Evolutionary conservation across 192 early-diverging fungal genomes (phyloP).

Genomic region (Umbelopsis sp.): DNA sequence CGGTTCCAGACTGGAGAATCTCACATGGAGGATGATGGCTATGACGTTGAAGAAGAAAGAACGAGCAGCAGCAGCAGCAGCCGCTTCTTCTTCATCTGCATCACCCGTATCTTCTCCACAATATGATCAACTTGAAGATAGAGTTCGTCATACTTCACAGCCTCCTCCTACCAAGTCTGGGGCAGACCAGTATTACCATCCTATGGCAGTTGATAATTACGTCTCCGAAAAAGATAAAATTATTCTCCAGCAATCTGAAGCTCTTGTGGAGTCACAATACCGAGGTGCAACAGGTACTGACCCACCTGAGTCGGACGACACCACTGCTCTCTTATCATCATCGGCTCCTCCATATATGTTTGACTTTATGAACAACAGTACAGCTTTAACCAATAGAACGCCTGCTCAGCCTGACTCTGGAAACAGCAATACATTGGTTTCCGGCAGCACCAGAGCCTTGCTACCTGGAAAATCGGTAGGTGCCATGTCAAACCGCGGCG

Average conservation of each 20-base stretch:
- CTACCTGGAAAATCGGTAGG: neutral
- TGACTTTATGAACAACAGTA: slow-evolving; percentile 23
- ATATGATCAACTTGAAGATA: neutral
- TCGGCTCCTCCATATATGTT: slow-evolving; percentile 38
- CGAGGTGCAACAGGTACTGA: slow-evolving; percentile 7
- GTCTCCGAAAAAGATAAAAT: neutral
- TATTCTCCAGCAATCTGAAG: neutral
- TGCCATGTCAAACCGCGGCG: slow-evolving; percentile 13
- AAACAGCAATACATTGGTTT: slow-evolving; percentile 23
- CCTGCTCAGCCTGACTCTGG: neutral
- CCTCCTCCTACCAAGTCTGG: neutral
- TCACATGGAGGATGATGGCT: slow-evolving; percentile 85
- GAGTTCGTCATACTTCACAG: slow-evolving; percentile 11
- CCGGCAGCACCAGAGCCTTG: slow-evolving; percentile 26
- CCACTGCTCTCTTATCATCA: slow-evolving; percentile 28
- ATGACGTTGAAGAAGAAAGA: slow-evolving; percentile 54
- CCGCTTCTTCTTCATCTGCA: no score
- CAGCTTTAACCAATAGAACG: neutral
- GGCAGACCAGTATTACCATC: neutral
- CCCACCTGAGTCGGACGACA: slow-evolving; percentile 35
- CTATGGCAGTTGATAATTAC: neutral
- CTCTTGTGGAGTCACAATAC: neutral
- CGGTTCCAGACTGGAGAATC: slow-evolving; percentile 78
- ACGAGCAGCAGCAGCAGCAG: slow-evolving; percentile 9
- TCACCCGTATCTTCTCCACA: neutral